phyloP scores from a whole-genome alignment of 768 basidiomycete genomes.

The Boletus subparvulus region DNA sequence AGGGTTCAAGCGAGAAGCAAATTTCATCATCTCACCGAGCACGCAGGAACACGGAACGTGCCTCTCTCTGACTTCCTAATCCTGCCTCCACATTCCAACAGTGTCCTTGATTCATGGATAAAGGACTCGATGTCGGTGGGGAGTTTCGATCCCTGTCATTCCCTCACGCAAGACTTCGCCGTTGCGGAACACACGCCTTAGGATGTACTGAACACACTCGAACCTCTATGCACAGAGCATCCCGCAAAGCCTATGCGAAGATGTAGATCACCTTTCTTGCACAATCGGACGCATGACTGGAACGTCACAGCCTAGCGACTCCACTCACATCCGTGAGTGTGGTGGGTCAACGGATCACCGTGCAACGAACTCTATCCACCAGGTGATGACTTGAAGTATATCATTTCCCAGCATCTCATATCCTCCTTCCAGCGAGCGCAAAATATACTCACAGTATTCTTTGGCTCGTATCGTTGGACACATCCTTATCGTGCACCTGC shows the following conservation, averaged over 20 bases:
- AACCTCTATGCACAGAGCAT: background rate
- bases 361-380: slow-evolving; percentile 1
- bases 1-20: background rate
- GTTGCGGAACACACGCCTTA: background rate
- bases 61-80: too few relatives aligned
- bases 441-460: too few relatives aligned
- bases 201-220: background rate
- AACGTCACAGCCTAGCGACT: background rate
- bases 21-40: background rate
- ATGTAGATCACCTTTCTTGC: background rate
- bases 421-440: background rate
- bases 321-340: slow-evolving; percentile 8
- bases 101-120: background rate
- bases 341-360: background rate
- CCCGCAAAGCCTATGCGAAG: background rate
- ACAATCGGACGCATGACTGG: background rate
- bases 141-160: background rate
- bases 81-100: background rate
- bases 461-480: too few relatives aligned
- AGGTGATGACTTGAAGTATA: slow-evolving; percentile 6
- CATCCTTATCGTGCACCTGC: too few relatives aligned
- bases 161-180: background rate
- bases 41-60: background rate
- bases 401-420: slow-evolving; percentile 13
- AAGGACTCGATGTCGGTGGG: too few relatives aligned